phyloP scores from a whole-genome alignment of 805 yeast genomes.

The Sugiyamaella mastotermitis region DNA sequence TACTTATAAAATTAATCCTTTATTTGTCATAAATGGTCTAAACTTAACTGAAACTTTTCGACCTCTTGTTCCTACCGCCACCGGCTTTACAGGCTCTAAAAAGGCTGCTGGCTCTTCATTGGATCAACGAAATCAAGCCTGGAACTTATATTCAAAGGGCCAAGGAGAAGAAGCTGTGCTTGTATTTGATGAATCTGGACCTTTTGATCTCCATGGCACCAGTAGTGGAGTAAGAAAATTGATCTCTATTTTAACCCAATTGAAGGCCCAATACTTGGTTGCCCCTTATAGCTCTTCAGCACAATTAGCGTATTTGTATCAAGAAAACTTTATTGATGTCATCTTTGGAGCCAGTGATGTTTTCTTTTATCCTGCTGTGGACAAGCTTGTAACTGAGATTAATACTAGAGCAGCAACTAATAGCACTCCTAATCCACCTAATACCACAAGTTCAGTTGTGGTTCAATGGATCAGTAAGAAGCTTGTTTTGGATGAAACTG shows the following conservation, averaged over 20 bases:
- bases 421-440: neutral
- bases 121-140: slow-evolving; percentile 36
- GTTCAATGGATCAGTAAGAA: slow-evolving; percentile 54
- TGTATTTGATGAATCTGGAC: slow-evolving; percentile 25
- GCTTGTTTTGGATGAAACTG: slow-evolving; percentile 54
- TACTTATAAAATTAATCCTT: slow-evolving; percentile 62
- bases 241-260: slow-evolving; percentile 48
- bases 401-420: neutral
- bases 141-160: slow-evolving; percentile 35
- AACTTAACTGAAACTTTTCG: slow-evolving; percentile 33
- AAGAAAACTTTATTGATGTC: slow-evolving; percentile 55
- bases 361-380: slow-evolving; percentile 54
- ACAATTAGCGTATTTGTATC: slow-evolving; percentile 68
- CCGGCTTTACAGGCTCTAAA: slow-evolving; percentile 15
- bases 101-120: slow-evolving; percentile 10
- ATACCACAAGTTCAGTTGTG: slow-evolving; percentile 30
- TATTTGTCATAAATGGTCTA: slow-evolving; percentile 74
- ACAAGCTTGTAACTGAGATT: slow-evolving; percentile 48
- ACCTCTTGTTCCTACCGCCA: slow-evolving; percentile 16
- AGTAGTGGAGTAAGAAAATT: slow-evolving; percentile 36
- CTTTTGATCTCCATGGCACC: slow-evolving; percentile 15
- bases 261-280: slow-evolving; percentile 58
- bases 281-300: slow-evolving; percentile 80
- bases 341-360: slow-evolving; percentile 83
- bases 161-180: slow-evolving; percentile 27